Percentiles rank a stretch among this genome's conserved stretches.
phyloP scores from a whole-genome alignment of 495 filamentous ascomycete species.

The Annulohypoxylon bovei region DNA sequence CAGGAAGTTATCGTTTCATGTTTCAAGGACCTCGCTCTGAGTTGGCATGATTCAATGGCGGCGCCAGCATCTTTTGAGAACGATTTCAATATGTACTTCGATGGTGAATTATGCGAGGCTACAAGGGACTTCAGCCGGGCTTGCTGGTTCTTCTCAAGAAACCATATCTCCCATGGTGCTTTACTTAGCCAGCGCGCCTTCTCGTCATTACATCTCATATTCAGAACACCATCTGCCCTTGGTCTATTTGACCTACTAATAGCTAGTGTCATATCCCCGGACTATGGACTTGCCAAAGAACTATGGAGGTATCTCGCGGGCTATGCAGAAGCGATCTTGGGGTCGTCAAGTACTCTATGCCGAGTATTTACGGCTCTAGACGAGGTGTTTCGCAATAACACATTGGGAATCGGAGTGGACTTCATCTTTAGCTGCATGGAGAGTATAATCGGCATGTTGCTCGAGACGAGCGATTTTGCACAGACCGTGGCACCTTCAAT shows the following conservation, averaged over 20 bases:
- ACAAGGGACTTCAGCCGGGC: conserved; percentile 39
- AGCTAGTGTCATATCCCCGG: conserved; percentile 35
- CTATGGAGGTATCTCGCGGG: conserved; percentile 38
- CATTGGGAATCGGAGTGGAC: conserved; percentile 27
- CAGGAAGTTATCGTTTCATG: conserved; percentile 40
- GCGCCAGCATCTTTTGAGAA: conserved; percentile 27
- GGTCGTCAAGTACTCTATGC: conserved; percentile 21
- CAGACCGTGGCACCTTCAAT: conserved; percentile 25
- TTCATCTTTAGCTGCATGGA: conserved; percentile 41
- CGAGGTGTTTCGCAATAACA: conserved; percentile 29
- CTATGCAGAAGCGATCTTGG: conserved; percentile 26
- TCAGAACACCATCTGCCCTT: conserved; percentile 30
- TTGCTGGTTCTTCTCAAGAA: conserved; percentile 38
- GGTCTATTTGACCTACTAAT: conserved; percentile 36
- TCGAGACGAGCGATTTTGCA: conserved; percentile 30
- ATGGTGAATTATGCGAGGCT: conserved; percentile 38
- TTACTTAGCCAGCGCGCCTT: conserved; percentile 37
- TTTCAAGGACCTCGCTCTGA: conserved; percentile 29
- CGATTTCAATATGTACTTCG: conserved; percentile 31
- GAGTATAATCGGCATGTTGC: conserved; percentile 36
- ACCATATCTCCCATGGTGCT: conserved; percentile 26
- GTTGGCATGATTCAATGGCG: conserved; percentile 26
- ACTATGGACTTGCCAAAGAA: conserved; percentile 32
- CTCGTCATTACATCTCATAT: conserved; percentile 25
- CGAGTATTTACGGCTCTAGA: conserved; percentile 26